phyloP scores from a whole-genome alignment of 1,284 basidiomycete genomes.

The Anthracocystis setariae region DNA sequence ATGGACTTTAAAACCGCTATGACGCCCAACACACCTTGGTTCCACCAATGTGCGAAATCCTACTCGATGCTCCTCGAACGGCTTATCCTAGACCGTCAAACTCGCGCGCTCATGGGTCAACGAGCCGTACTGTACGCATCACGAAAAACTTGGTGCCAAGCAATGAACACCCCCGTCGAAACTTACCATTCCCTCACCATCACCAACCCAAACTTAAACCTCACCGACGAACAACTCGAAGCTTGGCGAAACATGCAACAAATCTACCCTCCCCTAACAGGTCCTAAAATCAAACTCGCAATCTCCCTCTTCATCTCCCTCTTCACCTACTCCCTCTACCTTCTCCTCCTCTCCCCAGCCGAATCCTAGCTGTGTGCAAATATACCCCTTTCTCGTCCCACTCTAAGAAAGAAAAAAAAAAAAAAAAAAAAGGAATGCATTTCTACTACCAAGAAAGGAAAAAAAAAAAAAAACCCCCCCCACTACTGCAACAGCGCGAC shows the following conservation, averaged over 20 bases:
- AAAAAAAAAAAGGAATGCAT: too few relatives aligned
- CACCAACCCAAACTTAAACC: constrained; percentile 44
- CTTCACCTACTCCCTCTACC: constrained; percentile 40
- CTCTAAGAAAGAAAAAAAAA: too few relatives aligned
- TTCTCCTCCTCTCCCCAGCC: constrained; percentile 12
- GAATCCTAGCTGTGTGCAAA: not conserved
- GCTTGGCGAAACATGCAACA: constrained; percentile 54
- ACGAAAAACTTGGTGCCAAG: constrained; percentile 72
- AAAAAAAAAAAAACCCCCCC: too few relatives aligned
- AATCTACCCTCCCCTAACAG: constrained; percentile 56
- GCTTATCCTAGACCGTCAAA: constrained; percentile 66
- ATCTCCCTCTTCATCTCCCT: constrained; percentile 52
- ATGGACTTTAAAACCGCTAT: constrained; percentile 66
- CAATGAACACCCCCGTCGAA: constrained; percentile 72
- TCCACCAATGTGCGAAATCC: constrained; percentile 67
- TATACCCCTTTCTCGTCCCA: too few relatives aligned
- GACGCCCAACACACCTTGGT: constrained; percentile 64
- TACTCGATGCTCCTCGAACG: constrained; percentile 70
- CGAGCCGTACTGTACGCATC: constrained; percentile 68
- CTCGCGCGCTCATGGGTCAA: constrained; percentile 69
- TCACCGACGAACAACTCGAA: constrained; percentile 62
- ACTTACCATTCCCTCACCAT: constrained; percentile 69
- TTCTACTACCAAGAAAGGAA: too few relatives aligned
- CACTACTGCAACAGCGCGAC: constrained; percentile 71
- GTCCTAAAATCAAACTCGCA: constrained; percentile 44